Percentiles rank a stretch among this genome's conserved stretches.
These are phyloP conservation scores for Irpex sp. DNA, from an alignment of 1,284 basidiomycete species.

Conservation along the genomic window DNA sequence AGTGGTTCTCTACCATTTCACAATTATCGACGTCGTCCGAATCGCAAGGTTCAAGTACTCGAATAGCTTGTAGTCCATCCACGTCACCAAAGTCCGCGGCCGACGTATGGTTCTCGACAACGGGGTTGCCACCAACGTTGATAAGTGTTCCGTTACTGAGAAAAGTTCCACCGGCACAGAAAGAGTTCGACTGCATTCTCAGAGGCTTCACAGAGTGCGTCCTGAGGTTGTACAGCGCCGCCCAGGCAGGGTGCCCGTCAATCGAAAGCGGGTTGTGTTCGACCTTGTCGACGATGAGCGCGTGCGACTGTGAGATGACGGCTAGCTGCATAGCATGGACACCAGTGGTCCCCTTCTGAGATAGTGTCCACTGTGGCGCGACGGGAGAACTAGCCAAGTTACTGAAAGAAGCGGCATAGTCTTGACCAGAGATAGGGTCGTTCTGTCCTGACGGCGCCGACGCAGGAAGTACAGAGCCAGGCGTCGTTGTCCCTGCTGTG, in stretches of 20 bases:
- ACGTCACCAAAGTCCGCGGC: slow-evolving; percentile 73
- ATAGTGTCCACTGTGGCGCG: slow-evolving; percentile 40
- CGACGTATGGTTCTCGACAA: slow-evolving; percentile 57
- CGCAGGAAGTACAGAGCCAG: neutral
- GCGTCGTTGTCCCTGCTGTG: slow-evolving; percentile 26
- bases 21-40: slow-evolving; percentile 46
- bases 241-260: slow-evolving; percentile 78
- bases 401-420: slow-evolving; percentile 11
- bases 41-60: slow-evolving; percentile 71
- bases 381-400: slow-evolving; percentile 21
- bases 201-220: slow-evolving; percentile 63
- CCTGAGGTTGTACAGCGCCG: slow-evolving; percentile 65
- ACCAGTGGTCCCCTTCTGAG: slow-evolving; percentile 67
- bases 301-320: slow-evolving; percentile 68
- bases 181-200: slow-evolving; percentile 75
- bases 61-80: slow-evolving; percentile 71
- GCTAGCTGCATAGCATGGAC: slow-evolving; percentile 79
- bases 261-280: slow-evolving; percentile 78
- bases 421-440: slow-evolving; percentile 12
- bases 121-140: slow-evolving; percentile 77
- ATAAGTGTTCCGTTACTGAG: slow-evolving; percentile 71
- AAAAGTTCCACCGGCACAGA: slow-evolving; percentile 82
- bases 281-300: slow-evolving; percentile 78
- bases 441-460: slow-evolving; percentile 13
- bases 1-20: slow-evolving; percentile 63